Conservation (phyloP, 2,329 filamentous ascomycete species). For the Phialocephala sp. region DNA sequence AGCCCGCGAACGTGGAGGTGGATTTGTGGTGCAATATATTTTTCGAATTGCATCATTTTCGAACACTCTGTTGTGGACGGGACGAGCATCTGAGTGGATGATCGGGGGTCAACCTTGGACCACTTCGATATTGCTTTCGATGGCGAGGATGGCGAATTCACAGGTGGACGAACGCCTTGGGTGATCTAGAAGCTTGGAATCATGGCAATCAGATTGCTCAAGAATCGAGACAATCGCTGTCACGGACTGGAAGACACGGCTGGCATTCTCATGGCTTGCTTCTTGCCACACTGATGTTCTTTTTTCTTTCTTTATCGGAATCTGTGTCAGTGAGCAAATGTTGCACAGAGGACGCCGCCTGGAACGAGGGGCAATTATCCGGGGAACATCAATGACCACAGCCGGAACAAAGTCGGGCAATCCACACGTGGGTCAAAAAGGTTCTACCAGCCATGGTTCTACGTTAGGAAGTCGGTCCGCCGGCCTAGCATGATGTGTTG, state of each 20-base stretch:
- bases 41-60: constrained; percentile 8
- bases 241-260: not conserved
- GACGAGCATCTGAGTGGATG: not conserved
- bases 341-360: not conserved
- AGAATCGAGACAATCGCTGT: not conserved
- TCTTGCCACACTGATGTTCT: constrained; percentile 1
- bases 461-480: constrained; percentile 3
- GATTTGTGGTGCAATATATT: not conserved
- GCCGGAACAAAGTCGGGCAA: not conserved
- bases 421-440: constrained; percentile 3
- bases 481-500: not conserved
- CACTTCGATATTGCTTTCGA: not conserved
- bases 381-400: not conserved
- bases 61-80: not conserved
- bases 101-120: not conserved
- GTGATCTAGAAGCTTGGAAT: not conserved
- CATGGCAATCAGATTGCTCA: not conserved
- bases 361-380: not conserved
- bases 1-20: constrained; percentile 1
- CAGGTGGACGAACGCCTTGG: not conserved
- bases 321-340: not conserved
- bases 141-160: not conserved
- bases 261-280: not conserved
- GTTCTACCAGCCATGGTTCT: not conserved
- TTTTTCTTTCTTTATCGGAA: constrained; percentile 3